Percentiles rank a stretch among this genome's conserved stretches.
Conservation (phyloP, 1,139 yeast species). For the Blastobotrys aristatus region DNA sequence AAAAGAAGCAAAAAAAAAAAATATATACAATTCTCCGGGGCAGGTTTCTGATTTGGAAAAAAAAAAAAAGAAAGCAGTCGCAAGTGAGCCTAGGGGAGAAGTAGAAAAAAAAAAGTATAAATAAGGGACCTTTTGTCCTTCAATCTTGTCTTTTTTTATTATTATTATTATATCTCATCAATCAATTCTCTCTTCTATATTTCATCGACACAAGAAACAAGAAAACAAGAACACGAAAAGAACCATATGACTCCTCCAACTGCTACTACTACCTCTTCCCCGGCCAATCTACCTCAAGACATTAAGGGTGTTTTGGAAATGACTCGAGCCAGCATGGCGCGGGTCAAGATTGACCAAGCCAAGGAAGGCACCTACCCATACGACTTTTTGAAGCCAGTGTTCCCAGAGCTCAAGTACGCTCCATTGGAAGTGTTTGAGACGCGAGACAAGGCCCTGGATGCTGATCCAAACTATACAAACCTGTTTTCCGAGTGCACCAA, state of each 20-base stretch:
- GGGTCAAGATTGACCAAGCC: conserved; percentile 13
- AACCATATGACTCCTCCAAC: conserved; percentile 13
- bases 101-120: conserved; percentile 2
- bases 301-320: conserved; percentile 10
- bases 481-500: conserved; percentile 44
- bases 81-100: neutral
- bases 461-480: conserved; percentile 49
- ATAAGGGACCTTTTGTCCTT: neutral
- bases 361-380: conserved; percentile 23
- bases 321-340: conserved; percentile 11
- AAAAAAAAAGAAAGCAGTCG: no score
- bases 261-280: conserved; percentile 6
- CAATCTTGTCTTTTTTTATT: neutral
- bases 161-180: neutral
- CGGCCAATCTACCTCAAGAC: neutral
- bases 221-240: conserved; percentile 1
- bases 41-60: no score
- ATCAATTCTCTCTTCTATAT: neutral
- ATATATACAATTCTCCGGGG: no score
- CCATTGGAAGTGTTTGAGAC: conserved; percentile 25
- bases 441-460: conserved; percentile 35
- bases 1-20: neutral
- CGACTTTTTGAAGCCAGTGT: conserved; percentile 30
- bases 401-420: conserved; percentile 32
- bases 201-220: neutral